Base-by-base conservation (phyloP, 2,329 filamentous ascomycete genomes). In the Diaporthe capsici region DNA sequence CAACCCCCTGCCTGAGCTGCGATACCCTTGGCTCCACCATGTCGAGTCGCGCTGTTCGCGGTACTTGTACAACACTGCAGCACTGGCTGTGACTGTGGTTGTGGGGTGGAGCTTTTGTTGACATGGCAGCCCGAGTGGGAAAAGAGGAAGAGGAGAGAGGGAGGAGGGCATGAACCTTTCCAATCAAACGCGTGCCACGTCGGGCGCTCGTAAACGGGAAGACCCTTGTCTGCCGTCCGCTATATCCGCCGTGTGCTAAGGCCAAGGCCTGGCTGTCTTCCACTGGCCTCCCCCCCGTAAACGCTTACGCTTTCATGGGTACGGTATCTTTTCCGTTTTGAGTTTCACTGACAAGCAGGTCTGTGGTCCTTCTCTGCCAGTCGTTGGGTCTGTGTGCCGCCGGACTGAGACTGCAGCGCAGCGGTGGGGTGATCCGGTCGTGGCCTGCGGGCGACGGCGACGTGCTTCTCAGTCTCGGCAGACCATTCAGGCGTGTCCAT, bases 151-250 rank as follows among this genome's bases (percentile, higher is more conserved):
- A 31, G 34, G 34, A 34, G 34, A 31, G 34, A 34, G 17, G n/a
- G n/a, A n/a, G 34, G 31, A 25, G 25, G 34, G 73, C 73, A 75
- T 76, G 68, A 75, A 75, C 12, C 22, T 75, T 61, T 28, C 75
- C 73, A 76, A 75, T 75, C 73, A 76, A 73, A 70, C 44, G 55
- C 39, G 67, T 70, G 51, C 34, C 37, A 49, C 60, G 42, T 39
- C 31, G 44, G 34, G 42, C 15, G 49, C n/a, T 39, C 49, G 12
- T 68, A 34, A 42, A 71, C 34, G 65, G 53, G 65, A 25, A 28
- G 25, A 72, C 31, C 67, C 73, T 39, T 75, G 73, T 60, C 49
- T 47, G 53, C 74, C 39, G 31, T 60, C 44, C n/a, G 60, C 28
- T 74, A 74, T 76, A 76, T 53, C 61, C 37, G 53, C 20, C 10